These are phyloP conservation scores for maize (Zea mays) DNA, from an alignment of 176 grass and related monocot genomes.

Conservation along the genomic window DNA sequence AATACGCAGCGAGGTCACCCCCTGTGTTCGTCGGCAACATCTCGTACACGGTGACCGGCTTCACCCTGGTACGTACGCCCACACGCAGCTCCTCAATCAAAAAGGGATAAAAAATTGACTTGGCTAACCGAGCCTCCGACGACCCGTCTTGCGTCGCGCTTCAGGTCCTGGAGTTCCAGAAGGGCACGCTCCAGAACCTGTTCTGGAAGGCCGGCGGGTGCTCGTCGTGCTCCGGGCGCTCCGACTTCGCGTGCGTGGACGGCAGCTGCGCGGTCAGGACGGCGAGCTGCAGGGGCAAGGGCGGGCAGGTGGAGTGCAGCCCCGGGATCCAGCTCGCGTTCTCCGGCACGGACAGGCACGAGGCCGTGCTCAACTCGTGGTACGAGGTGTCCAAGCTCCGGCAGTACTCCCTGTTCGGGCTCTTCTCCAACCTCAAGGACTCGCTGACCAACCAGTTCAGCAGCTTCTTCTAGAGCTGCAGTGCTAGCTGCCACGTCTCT, in stretches of 20 bases:
- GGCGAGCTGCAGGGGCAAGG: slow-evolving; percentile 53
- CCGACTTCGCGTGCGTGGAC: slow-evolving; percentile 51
- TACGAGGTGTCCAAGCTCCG: slow-evolving; percentile 87
- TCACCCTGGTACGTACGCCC: slow-evolving; percentile 82
- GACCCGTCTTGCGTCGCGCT: not conserved
- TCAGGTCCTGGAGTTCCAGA: slow-evolving; percentile 85
- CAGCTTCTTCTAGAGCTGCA: slow-evolving; percentile 46
- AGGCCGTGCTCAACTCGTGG: slow-evolving; percentile 85
- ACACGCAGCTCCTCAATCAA: not conserved
- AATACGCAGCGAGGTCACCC: slow-evolving; percentile 70
- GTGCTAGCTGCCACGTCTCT: not conserved
- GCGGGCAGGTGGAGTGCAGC: slow-evolving; percentile 70
- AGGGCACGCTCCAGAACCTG: slow-evolving; percentile 79
- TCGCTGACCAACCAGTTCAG: slow-evolving; percentile 61
- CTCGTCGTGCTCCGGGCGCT: slow-evolving; percentile 52
- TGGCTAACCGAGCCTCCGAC: not conserved
- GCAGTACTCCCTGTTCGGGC: slow-evolving; percentile 77
- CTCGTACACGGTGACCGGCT: slow-evolving; percentile 57
- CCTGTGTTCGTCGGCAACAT: slow-evolving; percentile 62
- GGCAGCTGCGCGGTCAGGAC: slow-evolving; percentile 56
- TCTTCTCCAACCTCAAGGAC: slow-evolving; percentile 80
- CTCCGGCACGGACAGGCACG: slow-evolving; percentile 84
- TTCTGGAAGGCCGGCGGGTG: slow-evolving; percentile 77
- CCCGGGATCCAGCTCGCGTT: slow-evolving; percentile 77
- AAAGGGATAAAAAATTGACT: not conserved